Evolutionary conservation across 495 filamentous ascomycete species (phyloP), one percentile per base, ranked within the genome.

Genomic region (Podospora pseudocomata): DNA sequence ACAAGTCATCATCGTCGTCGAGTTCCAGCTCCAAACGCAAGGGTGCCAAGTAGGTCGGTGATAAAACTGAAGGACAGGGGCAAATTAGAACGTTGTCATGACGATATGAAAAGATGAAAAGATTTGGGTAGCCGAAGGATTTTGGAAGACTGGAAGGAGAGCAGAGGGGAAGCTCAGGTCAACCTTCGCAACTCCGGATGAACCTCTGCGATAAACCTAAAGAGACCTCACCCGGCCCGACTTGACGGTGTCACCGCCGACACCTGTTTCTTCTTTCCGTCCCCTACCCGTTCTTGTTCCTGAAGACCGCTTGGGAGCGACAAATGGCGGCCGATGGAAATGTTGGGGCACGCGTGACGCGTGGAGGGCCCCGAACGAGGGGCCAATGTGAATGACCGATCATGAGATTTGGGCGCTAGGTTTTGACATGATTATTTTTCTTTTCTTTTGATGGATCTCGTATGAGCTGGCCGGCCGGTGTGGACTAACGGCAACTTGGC

Each of bases 21-120:
- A 34, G 26, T 11, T 69, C 64, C 18, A 61, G 59, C 11, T 44
- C 61, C 4, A 63, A 63, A 32, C 61, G 61, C 28, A 58, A 58
- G 55, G 55, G 55, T 18, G 23, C 55, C 19, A 58, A 58, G 55
- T 58, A 49, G 61, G 19, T 49, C 27, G n/a, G 34, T 13, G 27
- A 11, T n/a, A 53, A 49, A 60, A 5, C 18, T 15, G 26, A 32
- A 55, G 59, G 30, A 54, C 13, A 13, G 60, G 54, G 3, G 54
- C 28, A 63, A 63, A 60, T 39, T 28, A 23, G 9, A 4, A 27
- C 18, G 44, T 44, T 6, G 44, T 27, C 39, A 26, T 26, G 63
- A 44, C 13, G 63, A 26, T 64, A 30, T 13, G 28, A 27, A 28
- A 65, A 28, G 49, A 49, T 2, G 39, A 13, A 13, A 49, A 49